These are phyloP conservation scores for Mycena citricolor DNA, from an alignment of 1,284 basidiomycete species.

Conservation along the genomic window DNA sequence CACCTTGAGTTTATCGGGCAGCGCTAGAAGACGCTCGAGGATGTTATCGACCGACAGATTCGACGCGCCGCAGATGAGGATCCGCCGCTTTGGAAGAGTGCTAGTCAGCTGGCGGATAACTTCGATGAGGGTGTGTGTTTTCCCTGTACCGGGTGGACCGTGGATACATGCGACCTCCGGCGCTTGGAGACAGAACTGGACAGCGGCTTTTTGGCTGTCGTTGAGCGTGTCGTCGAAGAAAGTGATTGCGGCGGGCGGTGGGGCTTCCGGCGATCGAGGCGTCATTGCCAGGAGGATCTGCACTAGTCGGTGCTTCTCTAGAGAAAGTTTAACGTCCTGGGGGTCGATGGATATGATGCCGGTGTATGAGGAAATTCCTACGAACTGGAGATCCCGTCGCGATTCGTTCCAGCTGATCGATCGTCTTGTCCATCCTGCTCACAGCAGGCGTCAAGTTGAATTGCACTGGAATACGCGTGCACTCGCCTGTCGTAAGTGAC, in stretches of 20 bases:
- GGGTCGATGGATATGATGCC: slow-evolving; percentile 10
- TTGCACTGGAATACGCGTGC: not conserved
- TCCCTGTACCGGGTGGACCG: slow-evolving; percentile 95
- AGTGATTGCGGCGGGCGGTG: slow-evolving; percentile 41
- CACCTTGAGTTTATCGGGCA: slow-evolving; percentile 56
- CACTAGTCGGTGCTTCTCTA: slow-evolving; percentile 50
- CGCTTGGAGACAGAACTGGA: slow-evolving; percentile 70
- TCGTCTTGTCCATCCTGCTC: slow-evolving; percentile 77
- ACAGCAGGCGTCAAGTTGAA: not conserved
- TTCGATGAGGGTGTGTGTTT: slow-evolving; percentile 91
- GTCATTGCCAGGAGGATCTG: slow-evolving; percentile 68
- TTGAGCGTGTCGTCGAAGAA: slow-evolving; percentile 84
- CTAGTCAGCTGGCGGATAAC: slow-evolving; percentile 81
- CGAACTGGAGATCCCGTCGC: slow-evolving; percentile 25
- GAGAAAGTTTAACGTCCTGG: slow-evolving; percentile 41
- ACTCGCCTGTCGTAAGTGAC: slow-evolving; percentile 85
- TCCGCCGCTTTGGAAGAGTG: slow-evolving; percentile 48
- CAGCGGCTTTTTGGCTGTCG: slow-evolving; percentile 79
- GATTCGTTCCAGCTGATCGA: slow-evolving; percentile 62
- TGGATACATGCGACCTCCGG: slow-evolving; percentile 91
- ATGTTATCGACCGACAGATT: slow-evolving; percentile 93
- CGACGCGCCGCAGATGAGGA: slow-evolving; percentile 89
- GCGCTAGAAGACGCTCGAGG: slow-evolving; percentile 73
- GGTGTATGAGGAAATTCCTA: not conserved
- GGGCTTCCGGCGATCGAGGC: slow-evolving; percentile 38